phyloP scores from a whole-genome alignment of 371 early-diverging fungal genomes.

The Mortierella sp. region DNA sequence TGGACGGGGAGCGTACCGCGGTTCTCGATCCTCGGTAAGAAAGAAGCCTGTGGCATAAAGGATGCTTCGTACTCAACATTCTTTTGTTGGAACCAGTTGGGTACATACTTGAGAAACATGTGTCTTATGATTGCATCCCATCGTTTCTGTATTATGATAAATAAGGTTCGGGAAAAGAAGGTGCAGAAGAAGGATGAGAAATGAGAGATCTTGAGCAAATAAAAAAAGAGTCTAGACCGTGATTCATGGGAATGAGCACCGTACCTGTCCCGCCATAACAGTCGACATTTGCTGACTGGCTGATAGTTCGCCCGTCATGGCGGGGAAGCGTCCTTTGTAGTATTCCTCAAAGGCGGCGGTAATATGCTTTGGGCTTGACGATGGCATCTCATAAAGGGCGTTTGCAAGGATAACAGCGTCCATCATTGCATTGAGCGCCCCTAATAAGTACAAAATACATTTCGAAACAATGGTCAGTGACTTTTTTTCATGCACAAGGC shows the following conservation, averaged over 20 bases:
- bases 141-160: neutral
- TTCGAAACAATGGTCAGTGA: too few relatives aligned
- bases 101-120: slow-evolving; percentile 17
- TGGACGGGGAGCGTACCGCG: slow-evolving; percentile 19
- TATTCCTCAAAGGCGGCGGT: slow-evolving; percentile 20
- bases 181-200: neutral
- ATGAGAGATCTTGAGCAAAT: neutral
- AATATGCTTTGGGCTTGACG: slow-evolving; percentile 6
- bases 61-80: slow-evolving; percentile 12
- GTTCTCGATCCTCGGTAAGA: slow-evolving; percentile 11
- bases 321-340: slow-evolving; percentile 18
- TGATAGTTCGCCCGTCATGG: slow-evolving; percentile 3
- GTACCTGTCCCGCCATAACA: slow-evolving; percentile 25
- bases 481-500: too few relatives aligned
- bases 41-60: slow-evolving; percentile 22
- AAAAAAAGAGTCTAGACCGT: too few relatives aligned
- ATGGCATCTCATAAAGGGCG: slow-evolving; percentile 26
- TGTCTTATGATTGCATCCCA: slow-evolving; percentile 9
- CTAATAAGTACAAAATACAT: neutral
- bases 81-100: slow-evolving; percentile 20
- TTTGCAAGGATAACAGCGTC: slow-evolving; percentile 28
- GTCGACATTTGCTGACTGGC: slow-evolving; percentile 16
- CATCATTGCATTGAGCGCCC: slow-evolving; percentile 30
- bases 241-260: too few relatives aligned
- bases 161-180: neutral